phyloP scores from a whole-genome alignment of 2,329 filamentous ascomycete genomes.

The Alternaria panax region DNA sequence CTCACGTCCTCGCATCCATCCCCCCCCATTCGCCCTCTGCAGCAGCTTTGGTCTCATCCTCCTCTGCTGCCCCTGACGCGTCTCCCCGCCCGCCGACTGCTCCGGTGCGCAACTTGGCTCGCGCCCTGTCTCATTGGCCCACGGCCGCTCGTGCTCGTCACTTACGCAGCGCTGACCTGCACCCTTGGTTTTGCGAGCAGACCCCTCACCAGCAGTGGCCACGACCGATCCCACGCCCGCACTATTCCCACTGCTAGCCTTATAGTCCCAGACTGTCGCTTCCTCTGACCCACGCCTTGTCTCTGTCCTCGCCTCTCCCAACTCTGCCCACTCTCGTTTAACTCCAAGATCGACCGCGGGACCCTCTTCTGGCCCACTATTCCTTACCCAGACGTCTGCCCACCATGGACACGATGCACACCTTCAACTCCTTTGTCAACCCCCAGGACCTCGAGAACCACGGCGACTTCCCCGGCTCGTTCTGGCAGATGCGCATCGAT shows the following conservation, averaged over 20 bases:
- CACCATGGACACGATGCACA: constrained; percentile 30
- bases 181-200: constrained; percentile 16
- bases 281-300: constrained; percentile 8
- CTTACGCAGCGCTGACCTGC: constrained; percentile 14
- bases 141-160: constrained; percentile 13
- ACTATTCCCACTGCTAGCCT: constrained; percentile 5
- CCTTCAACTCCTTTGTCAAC: constrained; percentile 29
- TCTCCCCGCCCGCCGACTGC: constrained; percentile 20
- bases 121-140: constrained; percentile 18
- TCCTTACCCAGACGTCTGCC: constrained; percentile 3
- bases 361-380: constrained; percentile 16
- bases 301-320: constrained; percentile 12
- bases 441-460: constrained; percentile 25
- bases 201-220: constrained; percentile 21
- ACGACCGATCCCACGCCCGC: constrained; percentile 15
- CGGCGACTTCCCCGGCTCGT: constrained; percentile 26
- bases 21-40: constrained; percentile 9
- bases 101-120: constrained; percentile 17
- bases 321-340: constrained; percentile 17
- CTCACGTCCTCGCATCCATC: constrained; percentile 7
- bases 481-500: constrained; percentile 20
- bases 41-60: constrained; percentile 4
- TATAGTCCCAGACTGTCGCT: constrained; percentile 16
- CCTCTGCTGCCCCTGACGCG: constrained; percentile 12
- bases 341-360: constrained; percentile 13